phyloP scores from a whole-genome alignment of 768 basidiomycete genomes.

The Kwoniella dejecticola region DNA sequence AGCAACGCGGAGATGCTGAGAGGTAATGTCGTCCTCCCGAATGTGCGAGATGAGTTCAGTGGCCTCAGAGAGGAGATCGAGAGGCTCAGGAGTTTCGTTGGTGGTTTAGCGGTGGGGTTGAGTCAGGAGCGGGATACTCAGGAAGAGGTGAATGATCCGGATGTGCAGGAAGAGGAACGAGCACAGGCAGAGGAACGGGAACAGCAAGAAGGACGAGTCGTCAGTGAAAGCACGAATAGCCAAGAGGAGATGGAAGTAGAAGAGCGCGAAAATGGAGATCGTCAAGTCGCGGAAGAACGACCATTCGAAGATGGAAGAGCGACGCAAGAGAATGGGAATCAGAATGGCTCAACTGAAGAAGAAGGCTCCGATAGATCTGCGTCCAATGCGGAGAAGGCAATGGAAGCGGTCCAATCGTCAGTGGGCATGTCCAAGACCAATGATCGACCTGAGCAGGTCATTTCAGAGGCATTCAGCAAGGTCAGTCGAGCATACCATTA shows the following conservation, averaged over 20 bases:
- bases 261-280: neutral
- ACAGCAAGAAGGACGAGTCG: no score
- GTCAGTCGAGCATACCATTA: neutral
- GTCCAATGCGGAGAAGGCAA: neutral
- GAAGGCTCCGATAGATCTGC: neutral
- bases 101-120: slow-evolving; percentile 33
- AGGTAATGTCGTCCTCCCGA: slow-evolving; percentile 15
- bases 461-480: neutral
- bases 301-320: neutral
- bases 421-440: no score
- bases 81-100: slow-evolving; percentile 39
- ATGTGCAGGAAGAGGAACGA: no score
- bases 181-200: no score
- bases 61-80: slow-evolving; percentile 38
- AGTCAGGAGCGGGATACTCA: neutral
- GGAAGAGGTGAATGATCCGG: neutral
- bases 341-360: neutral
- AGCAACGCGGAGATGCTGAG: slow-evolving; percentile 6
- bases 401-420: no score
- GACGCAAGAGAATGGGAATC: slow-evolving; percentile 1
- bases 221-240: no score
- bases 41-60: slow-evolving; percentile 34
- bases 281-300: neutral
- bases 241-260: neutral
- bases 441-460: no score